Conservation (phyloP, 345 rosid genomes). For the Hibiscus tridactylites region DNA sequence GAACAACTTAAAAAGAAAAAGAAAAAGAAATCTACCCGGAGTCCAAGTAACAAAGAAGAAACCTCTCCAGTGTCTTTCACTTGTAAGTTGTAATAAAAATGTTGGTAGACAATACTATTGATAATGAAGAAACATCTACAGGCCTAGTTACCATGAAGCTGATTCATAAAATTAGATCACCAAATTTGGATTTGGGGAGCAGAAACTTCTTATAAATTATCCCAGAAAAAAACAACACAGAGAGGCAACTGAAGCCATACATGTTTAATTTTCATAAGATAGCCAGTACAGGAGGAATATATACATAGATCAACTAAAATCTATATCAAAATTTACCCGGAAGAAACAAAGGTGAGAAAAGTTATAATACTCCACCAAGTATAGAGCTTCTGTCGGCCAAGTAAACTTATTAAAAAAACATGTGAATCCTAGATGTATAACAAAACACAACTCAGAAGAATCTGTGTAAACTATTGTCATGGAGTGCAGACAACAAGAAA, state of each 20-base stretch:
- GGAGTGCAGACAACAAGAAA: slow-evolving; percentile 26
- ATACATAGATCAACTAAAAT: neutral
- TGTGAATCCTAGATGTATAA: neutral
- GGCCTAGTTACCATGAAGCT: neutral
- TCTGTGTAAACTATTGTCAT: slow-evolving; percentile 29
- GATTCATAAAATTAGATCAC: neutral
- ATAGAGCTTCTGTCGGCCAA: neutral
- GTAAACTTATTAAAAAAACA: neutral
- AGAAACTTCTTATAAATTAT: too few species aligned
- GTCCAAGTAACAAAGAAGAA: neutral
- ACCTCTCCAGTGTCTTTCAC: neutral
- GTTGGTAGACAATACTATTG: neutral
- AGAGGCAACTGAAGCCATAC: neutral
- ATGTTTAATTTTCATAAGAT: neutral
- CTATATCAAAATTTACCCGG: neutral
- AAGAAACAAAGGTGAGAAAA: neutral
- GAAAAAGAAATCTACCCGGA: too few species aligned
- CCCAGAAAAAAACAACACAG: neutral
- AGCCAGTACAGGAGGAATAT: neutral
- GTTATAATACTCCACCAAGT: neutral
- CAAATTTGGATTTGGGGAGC: neutral
- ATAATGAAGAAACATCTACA: neutral
- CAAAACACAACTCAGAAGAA: slow-evolving; percentile 6
- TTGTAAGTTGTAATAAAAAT: neutral
- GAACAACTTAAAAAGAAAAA: too few species aligned